Evolutionary conservation across 2,329 filamentous ascomycete genomes (phyloP).

Genomic region (Paracamarosporium sp.): DNA sequence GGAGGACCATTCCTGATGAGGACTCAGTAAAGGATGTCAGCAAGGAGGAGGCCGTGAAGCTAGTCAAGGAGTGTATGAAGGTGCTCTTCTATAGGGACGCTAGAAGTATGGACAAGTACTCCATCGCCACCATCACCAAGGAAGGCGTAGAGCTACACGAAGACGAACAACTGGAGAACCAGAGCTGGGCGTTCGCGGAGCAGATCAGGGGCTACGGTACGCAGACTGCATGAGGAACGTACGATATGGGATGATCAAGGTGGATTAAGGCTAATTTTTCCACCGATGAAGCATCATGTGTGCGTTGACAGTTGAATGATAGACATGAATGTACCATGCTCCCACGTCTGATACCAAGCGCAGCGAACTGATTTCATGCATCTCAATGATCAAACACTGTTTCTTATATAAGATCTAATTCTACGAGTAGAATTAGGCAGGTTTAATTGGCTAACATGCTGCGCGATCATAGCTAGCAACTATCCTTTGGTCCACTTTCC

Average conservation of each 20-base stretch:
- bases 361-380: not conserved
- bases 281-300: constrained; percentile 10
- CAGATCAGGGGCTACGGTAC: constrained; percentile 94
- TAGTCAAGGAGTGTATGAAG: constrained; percentile 95
- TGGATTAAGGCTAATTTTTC: constrained; percentile 6
- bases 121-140: constrained; percentile 86
- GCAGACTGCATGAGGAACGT: constrained; percentile 58
- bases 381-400: not conserved
- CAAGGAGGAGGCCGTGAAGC: constrained; percentile 78
- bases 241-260: not conserved
- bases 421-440: too few relatives aligned
- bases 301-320: constrained; percentile 31
- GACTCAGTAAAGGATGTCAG: constrained; percentile 73
- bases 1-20: constrained; percentile 84
- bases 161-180: constrained; percentile 86
- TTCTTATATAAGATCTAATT: not conserved
- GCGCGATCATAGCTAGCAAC: too few relatives aligned
- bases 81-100: constrained; percentile 97
- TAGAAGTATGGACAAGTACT: constrained; percentile 88
- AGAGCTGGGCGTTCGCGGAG: constrained; percentile 99
- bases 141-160: constrained; percentile 84
- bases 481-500: too few relatives aligned
- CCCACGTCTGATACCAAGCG: not conserved
- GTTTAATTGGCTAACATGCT: too few relatives aligned
- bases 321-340: constrained; percentile 42